A percentile compares a stretch with the other conserved stretches of the same genome.
phyloP scores from a whole-genome alignment of 176 grass and related monocot genomes.

The Pontederia crassipes region DNA sequence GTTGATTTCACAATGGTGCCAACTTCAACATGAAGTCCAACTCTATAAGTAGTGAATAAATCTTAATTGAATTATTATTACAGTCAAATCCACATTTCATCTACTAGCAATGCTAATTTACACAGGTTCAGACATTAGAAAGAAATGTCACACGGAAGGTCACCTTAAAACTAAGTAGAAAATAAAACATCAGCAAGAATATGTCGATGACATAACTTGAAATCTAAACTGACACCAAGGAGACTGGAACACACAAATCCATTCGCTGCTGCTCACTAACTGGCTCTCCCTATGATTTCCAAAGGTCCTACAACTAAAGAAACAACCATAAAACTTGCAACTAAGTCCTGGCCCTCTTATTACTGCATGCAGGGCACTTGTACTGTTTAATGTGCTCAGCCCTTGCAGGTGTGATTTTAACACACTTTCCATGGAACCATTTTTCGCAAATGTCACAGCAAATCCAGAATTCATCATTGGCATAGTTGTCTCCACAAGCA shows the following conservation, averaged over 20 bases:
- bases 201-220: not conserved
- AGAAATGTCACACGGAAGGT: no score
- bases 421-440: constrained; percentile 13
- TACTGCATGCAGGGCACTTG: constrained; percentile 10
- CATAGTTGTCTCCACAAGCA: constrained; percentile 9
- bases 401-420: constrained; percentile 12
- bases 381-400: constrained; percentile 15
- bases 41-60: no score
- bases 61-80: no score
- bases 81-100: no score
- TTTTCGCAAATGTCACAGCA: constrained; percentile 13
- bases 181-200: no score
- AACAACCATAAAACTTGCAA: not conserved
- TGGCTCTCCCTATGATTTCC: not conserved
- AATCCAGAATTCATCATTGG: constrained; percentile 7
- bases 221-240: not conserved
- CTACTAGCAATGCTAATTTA: no score
- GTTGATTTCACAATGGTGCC: no score
- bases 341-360: constrained; percentile 1
- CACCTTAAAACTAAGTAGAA: no score
- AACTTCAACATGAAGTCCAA: no score
- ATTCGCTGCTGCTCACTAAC: not conserved
- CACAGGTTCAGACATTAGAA: no score
- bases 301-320: not conserved
- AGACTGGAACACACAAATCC: not conserved